A percentile compares a stretch with the other conserved stretches of the same genome.
Conservation (phyloP, 2,329 filamentous ascomycete genomes). For the Colletotrichum horii region DNA sequence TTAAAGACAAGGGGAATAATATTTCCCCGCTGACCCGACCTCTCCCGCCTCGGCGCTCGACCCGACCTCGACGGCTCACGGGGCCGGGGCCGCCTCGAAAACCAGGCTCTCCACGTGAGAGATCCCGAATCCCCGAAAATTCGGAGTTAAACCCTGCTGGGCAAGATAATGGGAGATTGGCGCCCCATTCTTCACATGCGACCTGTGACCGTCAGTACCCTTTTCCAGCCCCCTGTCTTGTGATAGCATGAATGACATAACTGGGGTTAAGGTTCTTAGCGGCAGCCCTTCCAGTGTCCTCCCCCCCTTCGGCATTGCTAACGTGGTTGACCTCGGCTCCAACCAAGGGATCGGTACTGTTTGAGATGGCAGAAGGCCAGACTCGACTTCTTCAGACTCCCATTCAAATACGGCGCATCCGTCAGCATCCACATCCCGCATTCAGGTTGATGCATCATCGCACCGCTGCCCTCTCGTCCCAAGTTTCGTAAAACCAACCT, state of each 20-base stretch:
- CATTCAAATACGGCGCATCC: not conserved
- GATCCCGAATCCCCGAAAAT: conserved; percentile 2
- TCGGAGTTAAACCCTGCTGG: not conserved
- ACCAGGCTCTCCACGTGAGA: not conserved
- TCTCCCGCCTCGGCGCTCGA: not conserved
- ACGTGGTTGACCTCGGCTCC: conserved; percentile 22
- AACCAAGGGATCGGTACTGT: conserved; percentile 1
- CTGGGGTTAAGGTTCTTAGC: conserved; percentile 22
- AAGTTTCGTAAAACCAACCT: not conserved
- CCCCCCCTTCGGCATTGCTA: conserved; percentile 20
- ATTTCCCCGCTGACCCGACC: conserved; percentile 11
- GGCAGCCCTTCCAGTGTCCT: not conserved
- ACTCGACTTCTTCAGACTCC: not conserved
- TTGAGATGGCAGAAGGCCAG: conserved; percentile 13
- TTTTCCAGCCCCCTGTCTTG: not conserved
- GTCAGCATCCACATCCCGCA: not conserved
- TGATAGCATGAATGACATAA: conserved; percentile 22
- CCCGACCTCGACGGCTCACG: not conserved
- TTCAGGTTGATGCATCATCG: conserved; percentile 11
- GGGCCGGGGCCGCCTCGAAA: not conserved
- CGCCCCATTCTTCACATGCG: conserved; percentile 12
- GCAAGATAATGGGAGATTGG: not conserved
- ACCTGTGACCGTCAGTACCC: not conserved
- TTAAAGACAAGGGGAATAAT: conserved; percentile 13
- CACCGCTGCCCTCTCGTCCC: not conserved